Evolutionary conservation across 768 basidiomycete genomes (phyloP).

Genomic region (Sistotremastrum niveocremeum): DNA sequence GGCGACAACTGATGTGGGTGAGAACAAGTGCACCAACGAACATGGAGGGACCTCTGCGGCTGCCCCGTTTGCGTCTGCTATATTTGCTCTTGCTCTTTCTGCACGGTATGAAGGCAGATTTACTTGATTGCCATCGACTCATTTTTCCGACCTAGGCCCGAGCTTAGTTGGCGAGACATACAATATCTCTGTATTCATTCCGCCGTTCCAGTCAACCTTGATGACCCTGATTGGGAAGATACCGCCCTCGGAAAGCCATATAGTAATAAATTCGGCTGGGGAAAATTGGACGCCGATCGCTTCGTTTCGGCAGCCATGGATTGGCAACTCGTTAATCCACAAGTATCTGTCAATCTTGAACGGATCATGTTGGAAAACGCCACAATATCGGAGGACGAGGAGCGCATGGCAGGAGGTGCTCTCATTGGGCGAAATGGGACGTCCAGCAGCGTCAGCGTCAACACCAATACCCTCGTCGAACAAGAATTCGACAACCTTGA

Average conservation of each 20-base stretch:
- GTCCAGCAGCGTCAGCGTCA: slow-evolving; percentile 17
- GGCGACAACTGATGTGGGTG: slow-evolving; percentile 36
- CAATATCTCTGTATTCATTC: slow-evolving; percentile 31
- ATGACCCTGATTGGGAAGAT: slow-evolving; percentile 35
- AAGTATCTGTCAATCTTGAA: slow-evolving; percentile 30
- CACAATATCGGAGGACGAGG: slow-evolving; percentile 8
- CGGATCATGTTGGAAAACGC: slow-evolving; percentile 12
- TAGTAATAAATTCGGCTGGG: slow-evolving; percentile 40
- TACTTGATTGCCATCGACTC: neutral
- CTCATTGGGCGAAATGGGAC: slow-evolving; percentile 20
- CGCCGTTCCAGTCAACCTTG: slow-evolving; percentile 26
- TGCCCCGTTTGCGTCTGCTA: slow-evolving; percentile 32
- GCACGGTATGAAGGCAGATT: slow-evolving; percentile 18
- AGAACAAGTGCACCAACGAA: slow-evolving; percentile 26
- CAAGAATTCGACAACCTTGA: slow-evolving; percentile 31
- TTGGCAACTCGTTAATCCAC: slow-evolving; percentile 33
- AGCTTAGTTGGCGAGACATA: slow-evolving; percentile 35
- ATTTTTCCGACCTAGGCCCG: slow-evolving; percentile 19
- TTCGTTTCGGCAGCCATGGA: slow-evolving; percentile 26
- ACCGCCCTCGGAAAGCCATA: slow-evolving; percentile 27
- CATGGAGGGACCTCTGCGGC: slow-evolving; percentile 39
- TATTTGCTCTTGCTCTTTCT: slow-evolving; percentile 31
- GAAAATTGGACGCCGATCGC: slow-evolving; percentile 28
- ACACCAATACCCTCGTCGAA: slow-evolving; percentile 17
- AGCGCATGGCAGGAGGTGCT: slow-evolving; percentile 11